A percentile compares a stretch with the other conserved stretches of the same genome.
These are phyloP conservation scores for Cyberlindnera euphorbiiphila DNA, from an alignment of 805 yeast species.

Conservation along the genomic window DNA sequence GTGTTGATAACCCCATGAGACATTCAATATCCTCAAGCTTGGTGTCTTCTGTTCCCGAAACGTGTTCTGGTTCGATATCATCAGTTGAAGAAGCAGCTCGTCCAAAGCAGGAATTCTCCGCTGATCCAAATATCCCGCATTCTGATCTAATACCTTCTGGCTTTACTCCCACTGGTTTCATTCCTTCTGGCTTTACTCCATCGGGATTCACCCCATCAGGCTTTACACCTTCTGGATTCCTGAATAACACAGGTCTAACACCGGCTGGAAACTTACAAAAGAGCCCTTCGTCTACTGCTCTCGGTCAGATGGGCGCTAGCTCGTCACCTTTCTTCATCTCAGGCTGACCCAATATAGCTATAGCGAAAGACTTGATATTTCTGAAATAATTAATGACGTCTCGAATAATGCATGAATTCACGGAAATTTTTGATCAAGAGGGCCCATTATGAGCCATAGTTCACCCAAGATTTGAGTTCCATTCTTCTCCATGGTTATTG, in stretches of 20 bases:
- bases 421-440: too few relatives aligned
- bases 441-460: too few relatives aligned
- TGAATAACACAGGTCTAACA: constrained; percentile 5
- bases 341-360: constrained; percentile 1
- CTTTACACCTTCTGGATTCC: constrained; percentile 8
- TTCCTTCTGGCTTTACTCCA: constrained; percentile 5
- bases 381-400: not conserved
- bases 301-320: constrained; percentile 12
- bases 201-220: constrained; percentile 6
- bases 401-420: too few relatives aligned
- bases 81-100: not conserved
- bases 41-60: constrained; percentile 3
- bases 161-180: constrained; percentile 5
- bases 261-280: constrained; percentile 11
- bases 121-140: not conserved
- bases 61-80: constrained; percentile 1
- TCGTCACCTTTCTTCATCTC: constrained; percentile 13
- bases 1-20: not conserved
- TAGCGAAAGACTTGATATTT: not conserved
- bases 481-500: too few relatives aligned
- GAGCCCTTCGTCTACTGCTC: constrained; percentile 6
- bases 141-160: too few relatives aligned
- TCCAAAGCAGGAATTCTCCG: constrained; percentile 2
- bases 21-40: constrained; percentile 7
- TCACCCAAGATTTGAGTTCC: too few relatives aligned